Evolutionary conservation across 176 grass and related monocot genomes (phyloP).

Genomic region (Triticum turgidum): DNA sequence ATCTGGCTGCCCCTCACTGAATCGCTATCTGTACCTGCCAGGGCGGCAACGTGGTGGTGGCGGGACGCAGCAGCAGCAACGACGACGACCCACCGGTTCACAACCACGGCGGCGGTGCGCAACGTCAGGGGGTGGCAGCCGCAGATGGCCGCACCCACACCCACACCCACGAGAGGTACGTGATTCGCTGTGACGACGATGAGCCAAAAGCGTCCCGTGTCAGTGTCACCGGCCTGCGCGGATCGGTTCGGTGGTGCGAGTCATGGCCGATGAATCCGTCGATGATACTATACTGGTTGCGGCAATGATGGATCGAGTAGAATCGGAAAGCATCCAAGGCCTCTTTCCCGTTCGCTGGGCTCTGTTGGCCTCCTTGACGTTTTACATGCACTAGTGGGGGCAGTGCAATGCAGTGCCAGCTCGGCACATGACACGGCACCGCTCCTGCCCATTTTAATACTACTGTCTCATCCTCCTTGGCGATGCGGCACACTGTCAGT

Average conservation of each 20-base stretch:
- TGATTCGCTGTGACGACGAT: slow-evolving; percentile 19
- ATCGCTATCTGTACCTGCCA: too few relatives aligned
- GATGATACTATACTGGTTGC: neutral
- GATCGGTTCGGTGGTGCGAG: too few relatives aligned
- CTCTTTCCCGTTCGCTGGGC: slow-evolving; percentile 17
- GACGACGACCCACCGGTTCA: neutral
- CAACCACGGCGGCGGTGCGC: slow-evolving; percentile 27
- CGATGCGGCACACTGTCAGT: neutral
- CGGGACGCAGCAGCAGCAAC: slow-evolving; percentile 30
- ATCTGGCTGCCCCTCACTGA: neutral
- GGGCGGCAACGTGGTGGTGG: slow-evolving; percentile 13
- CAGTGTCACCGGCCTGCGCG: too few relatives aligned
- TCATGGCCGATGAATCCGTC: too few relatives aligned
- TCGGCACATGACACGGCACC: slow-evolving; percentile 17
- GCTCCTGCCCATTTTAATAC: slow-evolving; percentile 24
- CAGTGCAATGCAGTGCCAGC: slow-evolving; percentile 10
- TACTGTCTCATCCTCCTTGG: neutral
- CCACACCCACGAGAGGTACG: slow-evolving; percentile 37
- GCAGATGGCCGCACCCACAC: neutral
- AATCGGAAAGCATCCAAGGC: slow-evolving; percentile 50
- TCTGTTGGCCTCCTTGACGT: slow-evolving; percentile 4
- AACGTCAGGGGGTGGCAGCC: neutral
- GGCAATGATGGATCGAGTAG: neutral
- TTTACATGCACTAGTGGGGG: slow-evolving; percentile 5
- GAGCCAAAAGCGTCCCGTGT: too few relatives aligned